Evolutionary conservation across 768 basidiomycete genomes (phyloP), one percentile per base, ranked within the genome.

Genomic region (Leccinum disarticulatum): DNA sequence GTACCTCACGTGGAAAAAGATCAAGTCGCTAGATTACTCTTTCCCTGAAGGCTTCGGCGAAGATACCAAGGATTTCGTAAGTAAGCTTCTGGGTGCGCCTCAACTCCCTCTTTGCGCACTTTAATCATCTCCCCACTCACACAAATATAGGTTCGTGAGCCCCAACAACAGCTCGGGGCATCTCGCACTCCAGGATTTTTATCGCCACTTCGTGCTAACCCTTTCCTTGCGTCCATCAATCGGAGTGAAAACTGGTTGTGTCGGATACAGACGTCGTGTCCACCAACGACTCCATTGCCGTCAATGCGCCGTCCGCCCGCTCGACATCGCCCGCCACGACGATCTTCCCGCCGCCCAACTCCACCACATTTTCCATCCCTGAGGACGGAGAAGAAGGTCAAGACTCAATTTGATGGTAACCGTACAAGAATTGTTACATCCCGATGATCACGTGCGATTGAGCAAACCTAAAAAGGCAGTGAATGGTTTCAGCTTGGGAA

Each of bases 1-100:
- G 61, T 98, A 95, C 69, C 83, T 97, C 60, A 97, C 90, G 30
- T 95, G 94, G 84, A 89, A 97, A 69, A 94, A 93, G 77, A 92
- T 98, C 75, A 90, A 95, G 74, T 81, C 85, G 48, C 79, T 91
- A 50, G 90, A 96, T 49, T 98, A 94, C 76, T 79, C 83, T 25
- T 92, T 95, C 70, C 94, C 96, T 0, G 87, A 88, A 8, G 88
- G 85, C 1, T 95, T 97, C 67, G 92, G 96, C 67, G 77, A 81
- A 51, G 81, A 87, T 41, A 94, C 93, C 5, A 83, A 85, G 64
- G 91, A 93, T 73, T 79, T 99, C 51, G 82, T 98, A 19, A 79
- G 84, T 65, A 80, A 80, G 58, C 81, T 98, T 5, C 76, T 99
- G 64, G 93, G 25, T 96, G 50, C 43, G 61, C 59, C 41, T 43